Evolutionary conservation across 2,329 filamentous ascomycete species (phyloP).

Genomic region (Blumeria hordei): DNA sequence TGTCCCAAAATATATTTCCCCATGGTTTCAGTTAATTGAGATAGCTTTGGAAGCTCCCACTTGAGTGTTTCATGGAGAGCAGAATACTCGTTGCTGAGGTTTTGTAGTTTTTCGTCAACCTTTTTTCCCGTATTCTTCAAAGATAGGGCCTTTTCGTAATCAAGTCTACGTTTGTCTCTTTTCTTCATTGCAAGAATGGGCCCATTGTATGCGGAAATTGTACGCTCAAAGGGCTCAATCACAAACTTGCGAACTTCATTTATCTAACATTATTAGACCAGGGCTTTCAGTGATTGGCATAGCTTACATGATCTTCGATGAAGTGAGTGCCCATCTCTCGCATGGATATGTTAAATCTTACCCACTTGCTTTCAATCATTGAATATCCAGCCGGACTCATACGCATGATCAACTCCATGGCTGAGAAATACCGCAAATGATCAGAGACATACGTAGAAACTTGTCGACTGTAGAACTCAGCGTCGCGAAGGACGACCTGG

Average conservation of each 20-base stretch:
- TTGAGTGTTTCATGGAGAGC: constrained; percentile 73
- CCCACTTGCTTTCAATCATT: constrained; percentile 85
- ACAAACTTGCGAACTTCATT: constrained; percentile 54
- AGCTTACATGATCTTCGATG: constrained; percentile 52
- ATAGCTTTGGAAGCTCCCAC: constrained; percentile 71
- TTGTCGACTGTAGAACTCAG: constrained; percentile 78
- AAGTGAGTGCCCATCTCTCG: constrained; percentile 65
- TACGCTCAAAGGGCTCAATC: constrained; percentile 57
- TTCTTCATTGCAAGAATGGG: constrained; percentile 84
- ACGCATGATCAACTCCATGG: constrained; percentile 62
- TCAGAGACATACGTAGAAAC: constrained; percentile 57
- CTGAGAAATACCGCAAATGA: constrained; percentile 56
- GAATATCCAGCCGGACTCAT: constrained; percentile 53
- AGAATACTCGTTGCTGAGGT: constrained; percentile 70
- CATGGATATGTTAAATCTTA: constrained; percentile 68
- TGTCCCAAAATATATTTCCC: constrained; percentile 64
- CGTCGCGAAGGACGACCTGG: constrained; percentile 65
- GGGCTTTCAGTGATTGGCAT: constrained; percentile 3
- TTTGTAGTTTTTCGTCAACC: constrained; percentile 60
- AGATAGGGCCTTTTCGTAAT: constrained; percentile 63
- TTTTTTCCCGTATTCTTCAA: constrained; percentile 63
- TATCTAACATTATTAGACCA: constrained; percentile 18
- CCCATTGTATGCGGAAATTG: constrained; percentile 59
- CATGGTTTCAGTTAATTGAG: constrained; percentile 54
- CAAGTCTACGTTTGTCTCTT: constrained; percentile 71